Conservation (phyloP, 768 basidiomycete genomes). For the Roridomyces roridus region DNA sequence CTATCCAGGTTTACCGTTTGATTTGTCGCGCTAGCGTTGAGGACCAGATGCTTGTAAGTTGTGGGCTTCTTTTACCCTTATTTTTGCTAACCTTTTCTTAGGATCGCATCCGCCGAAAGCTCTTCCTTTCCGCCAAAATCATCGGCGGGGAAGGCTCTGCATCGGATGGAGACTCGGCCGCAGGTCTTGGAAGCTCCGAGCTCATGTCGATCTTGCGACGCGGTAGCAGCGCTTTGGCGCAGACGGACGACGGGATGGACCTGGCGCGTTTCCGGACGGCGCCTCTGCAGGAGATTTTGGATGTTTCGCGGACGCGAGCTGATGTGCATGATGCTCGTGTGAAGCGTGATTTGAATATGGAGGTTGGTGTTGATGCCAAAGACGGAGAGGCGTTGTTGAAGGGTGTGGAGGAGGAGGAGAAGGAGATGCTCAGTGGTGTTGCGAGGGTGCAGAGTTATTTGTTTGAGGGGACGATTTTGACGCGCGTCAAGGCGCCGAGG, state of each 20-base stretch:
- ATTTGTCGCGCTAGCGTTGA: conserved; percentile 76
- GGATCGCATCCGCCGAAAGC: conserved; percentile 71
- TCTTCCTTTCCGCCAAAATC: conserved; percentile 69
- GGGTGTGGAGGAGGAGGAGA: conserved; percentile 62
- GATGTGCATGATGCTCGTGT: conserved; percentile 50
- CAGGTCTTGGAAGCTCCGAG: too few relatives aligned
- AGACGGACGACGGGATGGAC: conserved; percentile 42
- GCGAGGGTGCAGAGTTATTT: conserved; percentile 63
- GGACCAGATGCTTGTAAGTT: conserved; percentile 65
- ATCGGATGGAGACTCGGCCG: conserved; percentile 38
- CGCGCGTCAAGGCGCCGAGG: conserved; percentile 40
- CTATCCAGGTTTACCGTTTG: conserved; percentile 70
- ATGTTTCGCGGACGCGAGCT: conserved; percentile 50
- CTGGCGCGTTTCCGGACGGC: conserved; percentile 52
- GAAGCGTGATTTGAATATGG: conserved; percentile 44
- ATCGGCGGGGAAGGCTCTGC: conserved; percentile 48
- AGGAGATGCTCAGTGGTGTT: conserved; percentile 54
- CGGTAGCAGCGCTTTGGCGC: conserved; percentile 60
- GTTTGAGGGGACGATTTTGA: conserved; percentile 59
- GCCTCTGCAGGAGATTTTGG: conserved; percentile 49
- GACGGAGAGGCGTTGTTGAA: conserved; percentile 34
- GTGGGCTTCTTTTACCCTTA: not conserved
- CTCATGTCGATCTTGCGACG: conserved; percentile 62
- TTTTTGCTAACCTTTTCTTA: not conserved
- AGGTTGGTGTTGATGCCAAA: conserved; percentile 13